Evolutionary conservation across 129 eudicot genomes (phyloP).

Genomic region (Escallonia herrerae): DNA sequence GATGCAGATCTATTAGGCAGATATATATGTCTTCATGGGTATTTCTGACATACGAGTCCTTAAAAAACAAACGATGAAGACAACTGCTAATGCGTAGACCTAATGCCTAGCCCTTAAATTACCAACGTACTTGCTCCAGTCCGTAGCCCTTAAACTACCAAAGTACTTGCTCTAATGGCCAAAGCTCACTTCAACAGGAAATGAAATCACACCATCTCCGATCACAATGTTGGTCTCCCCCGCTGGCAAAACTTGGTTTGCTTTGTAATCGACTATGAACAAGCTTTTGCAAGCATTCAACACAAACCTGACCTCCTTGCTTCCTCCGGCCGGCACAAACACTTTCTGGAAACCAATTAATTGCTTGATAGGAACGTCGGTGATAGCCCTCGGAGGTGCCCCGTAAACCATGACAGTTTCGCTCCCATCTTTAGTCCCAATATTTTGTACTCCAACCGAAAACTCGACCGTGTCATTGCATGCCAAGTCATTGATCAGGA

Average conservation of each 20-base stretch:
- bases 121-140: background rate
- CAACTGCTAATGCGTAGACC: no score
- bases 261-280: constrained; percentile 11
- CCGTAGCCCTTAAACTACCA: no score
- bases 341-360: constrained; percentile 24
- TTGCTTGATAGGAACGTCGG: constrained; percentile 19
- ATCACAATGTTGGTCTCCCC: constrained; percentile 13
- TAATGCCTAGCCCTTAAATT: no score
- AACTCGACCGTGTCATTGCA: constrained; percentile 1
- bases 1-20: no score
- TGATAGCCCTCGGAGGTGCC: constrained; percentile 7
- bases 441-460: constrained; percentile 17
- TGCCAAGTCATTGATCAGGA: constrained; percentile 10
- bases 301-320: background rate
- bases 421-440: constrained; percentile 20
- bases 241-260: constrained; percentile 1
- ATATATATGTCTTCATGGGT: no score
- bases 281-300: constrained; percentile 23
- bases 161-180: background rate
- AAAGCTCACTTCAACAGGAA: constrained; percentile 6
- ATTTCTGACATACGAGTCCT: no score
- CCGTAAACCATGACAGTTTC: constrained; percentile 25
- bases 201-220: constrained; percentile 16
- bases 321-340: constrained; percentile 2
- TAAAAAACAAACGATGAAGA: no score